Evolutionary conservation across 2,329 filamentous ascomycete species (phyloP).

Genomic region (Claviceps pusilla): DNA sequence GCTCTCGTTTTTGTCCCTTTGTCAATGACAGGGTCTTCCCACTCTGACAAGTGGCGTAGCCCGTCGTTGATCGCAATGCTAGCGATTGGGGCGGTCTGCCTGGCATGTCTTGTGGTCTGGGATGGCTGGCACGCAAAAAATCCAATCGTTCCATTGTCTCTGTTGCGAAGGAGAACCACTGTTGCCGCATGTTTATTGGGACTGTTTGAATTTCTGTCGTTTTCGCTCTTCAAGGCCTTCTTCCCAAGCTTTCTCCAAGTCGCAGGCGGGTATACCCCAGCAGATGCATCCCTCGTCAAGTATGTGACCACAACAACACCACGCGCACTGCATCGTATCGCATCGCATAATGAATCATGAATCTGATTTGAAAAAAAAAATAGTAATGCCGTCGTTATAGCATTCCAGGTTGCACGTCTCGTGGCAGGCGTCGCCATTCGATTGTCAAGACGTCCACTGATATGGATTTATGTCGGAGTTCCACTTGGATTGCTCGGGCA

Average conservation of each 20-base stretch:
- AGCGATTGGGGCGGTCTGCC: conserved; percentile 15
- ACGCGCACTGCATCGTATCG: not conserved
- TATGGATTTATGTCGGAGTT: conserved; percentile 10
- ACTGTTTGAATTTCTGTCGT: conserved; percentile 23
- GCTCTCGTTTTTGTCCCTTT: conserved; percentile 21
- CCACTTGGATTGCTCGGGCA: conserved; percentile 18
- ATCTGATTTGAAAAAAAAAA: not conserved
- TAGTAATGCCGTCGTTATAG: conserved; percentile 18
- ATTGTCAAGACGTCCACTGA: conserved; percentile 17
- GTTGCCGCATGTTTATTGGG: conserved; percentile 21
- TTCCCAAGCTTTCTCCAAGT: conserved; percentile 27
- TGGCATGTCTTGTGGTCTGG: conserved; percentile 19
- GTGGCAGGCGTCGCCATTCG: conserved; percentile 21
- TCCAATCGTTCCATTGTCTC: conserved; percentile 23
- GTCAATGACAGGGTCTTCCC: conserved; percentile 21
- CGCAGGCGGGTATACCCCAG: conserved; percentile 20
- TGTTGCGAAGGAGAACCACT: conserved; percentile 22
- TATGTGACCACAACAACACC: conserved; percentile 7
- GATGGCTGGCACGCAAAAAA: conserved; percentile 21
- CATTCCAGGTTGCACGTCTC: conserved; percentile 23
- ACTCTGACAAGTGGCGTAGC: conserved; percentile 17
- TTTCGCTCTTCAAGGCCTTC: conserved; percentile 23
- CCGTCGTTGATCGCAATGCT: conserved; percentile 22
- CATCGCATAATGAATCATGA: not conserved
- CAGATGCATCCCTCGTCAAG: conserved; percentile 23